phyloP scores from a whole-genome alignment of 163 green algal genomes.

The Scenedesmus sp. region DNA sequence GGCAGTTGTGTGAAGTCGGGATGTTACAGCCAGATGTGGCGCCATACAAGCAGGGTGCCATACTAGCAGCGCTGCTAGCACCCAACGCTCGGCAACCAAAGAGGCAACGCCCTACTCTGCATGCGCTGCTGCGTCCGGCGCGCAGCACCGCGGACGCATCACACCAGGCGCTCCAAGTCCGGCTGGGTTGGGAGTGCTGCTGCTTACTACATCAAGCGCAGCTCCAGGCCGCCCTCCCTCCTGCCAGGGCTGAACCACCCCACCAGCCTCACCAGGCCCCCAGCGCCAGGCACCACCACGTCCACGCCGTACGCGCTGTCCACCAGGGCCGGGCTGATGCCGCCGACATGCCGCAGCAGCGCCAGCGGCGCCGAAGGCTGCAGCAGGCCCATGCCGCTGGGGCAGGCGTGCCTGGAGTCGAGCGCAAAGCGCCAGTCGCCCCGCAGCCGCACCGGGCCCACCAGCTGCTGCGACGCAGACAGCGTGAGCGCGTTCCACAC shows the following conservation, averaged over 20 bases:
- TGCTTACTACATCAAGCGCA: slow-evolving; percentile 77
- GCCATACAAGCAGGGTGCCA: too few species aligned
- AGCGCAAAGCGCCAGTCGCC: slow-evolving; percentile 55
- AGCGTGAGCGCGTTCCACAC: slow-evolving; percentile 82
- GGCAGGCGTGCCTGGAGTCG: slow-evolving; percentile 31
- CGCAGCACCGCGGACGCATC: too few species aligned
- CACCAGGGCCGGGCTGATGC: slow-evolving; percentile 74
- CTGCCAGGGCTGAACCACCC: slow-evolving; percentile 77
- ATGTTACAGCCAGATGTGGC: too few species aligned
- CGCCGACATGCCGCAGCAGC: slow-evolving; percentile 55
- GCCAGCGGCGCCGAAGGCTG: slow-evolving; percentile 24
- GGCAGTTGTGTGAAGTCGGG: too few species aligned
- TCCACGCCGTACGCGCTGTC: slow-evolving; percentile 83
- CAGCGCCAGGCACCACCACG: slow-evolving; percentile 74
- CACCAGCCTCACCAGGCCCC: slow-evolving; percentile 71
- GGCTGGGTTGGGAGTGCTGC: too few species aligned
- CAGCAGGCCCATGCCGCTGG: slow-evolving; percentile 11
- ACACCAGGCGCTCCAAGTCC: too few species aligned
- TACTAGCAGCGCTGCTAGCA: too few species aligned
- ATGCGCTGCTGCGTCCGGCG: too few species aligned
- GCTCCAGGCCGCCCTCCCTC: slow-evolving; percentile 78
- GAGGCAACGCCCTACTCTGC: too few species aligned
- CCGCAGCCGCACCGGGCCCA: slow-evolving; percentile 76
- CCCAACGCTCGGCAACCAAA: too few species aligned
- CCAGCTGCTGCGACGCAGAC: slow-evolving; percentile 82